These are phyloP conservation scores for Diaporthe sp. DNA, from an alignment of 2,329 filamentous ascomycete genomes.

Conservation along the genomic window DNA sequence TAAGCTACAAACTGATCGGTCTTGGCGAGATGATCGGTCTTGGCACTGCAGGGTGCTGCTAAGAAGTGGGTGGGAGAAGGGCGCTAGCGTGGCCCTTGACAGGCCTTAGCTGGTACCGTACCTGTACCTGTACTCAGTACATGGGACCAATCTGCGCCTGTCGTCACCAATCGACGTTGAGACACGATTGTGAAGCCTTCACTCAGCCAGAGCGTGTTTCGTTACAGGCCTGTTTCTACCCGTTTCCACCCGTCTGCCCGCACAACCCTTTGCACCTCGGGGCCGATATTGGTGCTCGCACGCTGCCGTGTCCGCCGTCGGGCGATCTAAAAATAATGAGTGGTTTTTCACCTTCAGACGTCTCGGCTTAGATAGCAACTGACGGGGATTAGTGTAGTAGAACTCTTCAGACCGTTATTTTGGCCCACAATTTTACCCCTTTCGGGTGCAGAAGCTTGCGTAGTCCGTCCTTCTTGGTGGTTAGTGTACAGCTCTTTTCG, in stretches of 20 bases:
- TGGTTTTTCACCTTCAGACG: background rate
- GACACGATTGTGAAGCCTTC: background rate
- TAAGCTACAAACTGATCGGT: conserved; percentile 9
- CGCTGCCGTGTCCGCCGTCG: background rate
- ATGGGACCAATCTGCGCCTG: background rate
- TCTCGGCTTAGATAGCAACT: background rate
- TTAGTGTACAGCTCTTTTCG: conserved; percentile 16
- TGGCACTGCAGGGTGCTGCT: conserved; percentile 10
- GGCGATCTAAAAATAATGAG: background rate
- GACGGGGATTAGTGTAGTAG: background rate
- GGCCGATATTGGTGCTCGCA: background rate
- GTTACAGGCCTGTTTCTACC: background rate
- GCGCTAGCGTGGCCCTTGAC: background rate
- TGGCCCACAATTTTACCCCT: background rate
- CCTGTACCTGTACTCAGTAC: background rate
- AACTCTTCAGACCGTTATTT: background rate
- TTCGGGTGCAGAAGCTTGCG: background rate
- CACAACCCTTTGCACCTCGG: background rate
- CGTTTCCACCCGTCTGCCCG: background rate
- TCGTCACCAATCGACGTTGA: background rate
- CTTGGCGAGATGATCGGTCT: conserved; percentile 20
- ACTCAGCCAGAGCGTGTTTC: background rate
- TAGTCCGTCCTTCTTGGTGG: background rate
- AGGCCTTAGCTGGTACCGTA: background rate
- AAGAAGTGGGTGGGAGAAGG: background rate